Percentiles rank a stretch among this genome's conserved stretches.
Conservation (phyloP, 305 asterid species). For the Fraxinus platypoda region DNA sequence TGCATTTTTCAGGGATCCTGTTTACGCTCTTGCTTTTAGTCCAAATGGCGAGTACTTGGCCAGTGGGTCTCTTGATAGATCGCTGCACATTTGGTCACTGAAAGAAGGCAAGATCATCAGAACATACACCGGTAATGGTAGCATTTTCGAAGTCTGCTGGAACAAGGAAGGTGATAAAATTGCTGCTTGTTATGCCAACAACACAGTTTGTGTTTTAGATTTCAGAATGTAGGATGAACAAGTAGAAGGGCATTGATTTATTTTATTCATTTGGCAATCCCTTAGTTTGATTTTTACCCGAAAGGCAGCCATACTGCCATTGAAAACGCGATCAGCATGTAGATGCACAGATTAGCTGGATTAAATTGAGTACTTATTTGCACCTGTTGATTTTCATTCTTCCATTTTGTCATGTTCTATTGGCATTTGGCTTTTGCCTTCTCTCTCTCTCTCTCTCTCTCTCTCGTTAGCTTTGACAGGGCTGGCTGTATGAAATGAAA, state of each 20-base stretch:
- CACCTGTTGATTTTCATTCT: not conserved
- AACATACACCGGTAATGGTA: conserved; percentile 26
- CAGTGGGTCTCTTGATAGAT: conserved; percentile 32
- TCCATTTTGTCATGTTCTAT: not conserved
- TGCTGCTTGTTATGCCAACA: conserved; percentile 31
- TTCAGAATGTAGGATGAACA: conserved; percentile 25
- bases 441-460: not conserved
- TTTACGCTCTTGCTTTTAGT: conserved; percentile 33
- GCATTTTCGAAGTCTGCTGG: conserved; percentile 38
- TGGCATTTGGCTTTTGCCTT: not conserved
- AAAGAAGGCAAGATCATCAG: conserved; percentile 29
- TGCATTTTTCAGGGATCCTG: conserved; percentile 28
- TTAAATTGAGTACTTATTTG: not conserved
- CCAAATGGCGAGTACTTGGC: conserved; percentile 38
- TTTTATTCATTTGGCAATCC: not conserved
- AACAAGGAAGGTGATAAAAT: conserved; percentile 29
- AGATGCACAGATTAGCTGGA: not conserved
- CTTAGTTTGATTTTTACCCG: not conserved
- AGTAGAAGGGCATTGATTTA: not conserved
- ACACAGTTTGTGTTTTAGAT: conserved; percentile 27
- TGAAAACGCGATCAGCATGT: not conserved
- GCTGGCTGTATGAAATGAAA: not conserved
- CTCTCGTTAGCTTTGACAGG: not conserved
- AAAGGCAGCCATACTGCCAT: not conserved
- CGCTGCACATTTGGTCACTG: conserved; percentile 33